Evolutionary conservation across 140 eudicot genomes (phyloP).

Genomic region (Oenanthe javanica): DNA sequence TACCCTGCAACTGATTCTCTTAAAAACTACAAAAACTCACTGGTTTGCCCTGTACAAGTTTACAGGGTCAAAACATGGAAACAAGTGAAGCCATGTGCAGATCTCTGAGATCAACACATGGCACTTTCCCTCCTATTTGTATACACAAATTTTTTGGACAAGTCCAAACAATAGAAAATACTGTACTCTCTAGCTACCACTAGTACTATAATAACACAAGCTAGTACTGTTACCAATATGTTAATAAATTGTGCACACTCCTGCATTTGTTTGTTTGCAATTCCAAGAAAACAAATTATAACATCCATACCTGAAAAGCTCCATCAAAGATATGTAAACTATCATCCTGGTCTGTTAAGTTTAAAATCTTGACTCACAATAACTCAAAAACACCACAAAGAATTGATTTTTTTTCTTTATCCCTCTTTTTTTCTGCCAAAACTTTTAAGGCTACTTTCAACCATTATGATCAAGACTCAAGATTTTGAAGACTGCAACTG

Average conservation of each 20-base stretch:
- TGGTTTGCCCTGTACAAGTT: constrained; percentile 5
- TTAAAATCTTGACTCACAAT: background rate
- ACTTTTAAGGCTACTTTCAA: background rate
- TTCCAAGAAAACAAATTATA: constrained; percentile 11
- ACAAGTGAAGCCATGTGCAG: constrained; percentile 80
- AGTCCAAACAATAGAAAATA: constrained; percentile 4
- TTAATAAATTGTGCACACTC: background rate
- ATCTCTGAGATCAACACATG: constrained; percentile 82
- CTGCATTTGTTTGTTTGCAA: background rate
- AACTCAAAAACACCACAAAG: background rate
- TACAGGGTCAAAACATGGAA: constrained; percentile 42
- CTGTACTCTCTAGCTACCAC: background rate
- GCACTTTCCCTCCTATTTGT: constrained; percentile 31
- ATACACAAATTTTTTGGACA: background rate
- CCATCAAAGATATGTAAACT: background rate
- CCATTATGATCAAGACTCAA: background rate
- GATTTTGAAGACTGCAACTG: constrained; percentile 6
- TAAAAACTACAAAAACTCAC: constrained; percentile 42
- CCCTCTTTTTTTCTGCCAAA: background rate
- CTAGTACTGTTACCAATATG: background rate
- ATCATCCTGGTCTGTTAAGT: background rate
- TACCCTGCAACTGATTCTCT: constrained; percentile 76
- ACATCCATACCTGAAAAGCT: constrained; percentile 6
- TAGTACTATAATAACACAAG: background rate
- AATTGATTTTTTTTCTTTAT: background rate